Evolutionary conservation across 805 yeast species (phyloP), one percentile per base, ranked within the genome.

Genomic region (Hanseniaspora clermontiae): DNA sequence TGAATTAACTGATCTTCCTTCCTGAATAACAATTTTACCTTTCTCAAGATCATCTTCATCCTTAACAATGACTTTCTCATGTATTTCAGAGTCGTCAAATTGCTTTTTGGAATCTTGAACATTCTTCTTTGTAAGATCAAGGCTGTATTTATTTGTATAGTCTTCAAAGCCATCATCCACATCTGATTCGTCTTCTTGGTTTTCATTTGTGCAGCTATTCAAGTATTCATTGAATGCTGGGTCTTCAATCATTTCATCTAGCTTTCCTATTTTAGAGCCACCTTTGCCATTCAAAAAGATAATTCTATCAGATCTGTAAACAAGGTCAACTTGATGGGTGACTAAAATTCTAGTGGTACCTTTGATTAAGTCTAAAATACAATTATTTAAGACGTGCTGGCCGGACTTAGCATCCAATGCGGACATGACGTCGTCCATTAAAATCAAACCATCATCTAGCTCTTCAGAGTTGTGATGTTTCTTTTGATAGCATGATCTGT

Each of bases 351-450:
- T 75, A 0, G 96, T 88, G 62, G 77, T 79, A 19, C 69, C 67
- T 43, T 70, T 69, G 58, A 88, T 65, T 31, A 80, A 59, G 0
- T 86, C 89, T 59, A 77, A 60, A 46, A 87, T 67, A 68, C 95
- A 87, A 43, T 79, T 73, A 47, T 79, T 75, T 77, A 86, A 79
- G 52, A 87, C 84, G 62, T 82, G 88, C 57, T 78, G 78, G n/a
- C 93, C 95, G 47, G 86, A 95, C 63, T 86, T 81, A 36, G 91
- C 88, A 68, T 87, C 95, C 8, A 87, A 95, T 5, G 95, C 95
- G 70, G 87, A 80, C 57, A 87, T 73, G 15, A 86, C 88, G 65
- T 87, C 95, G 65, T 87, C 95, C 53, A 87, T 68, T 51, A 87
- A 68, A 43, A 53, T 39, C 40, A 53, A 46, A 3, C 51, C 57